Evolutionary conservation across 106 monocot species (phyloP).

Genomic region (Vanilla planifolia): DNA sequence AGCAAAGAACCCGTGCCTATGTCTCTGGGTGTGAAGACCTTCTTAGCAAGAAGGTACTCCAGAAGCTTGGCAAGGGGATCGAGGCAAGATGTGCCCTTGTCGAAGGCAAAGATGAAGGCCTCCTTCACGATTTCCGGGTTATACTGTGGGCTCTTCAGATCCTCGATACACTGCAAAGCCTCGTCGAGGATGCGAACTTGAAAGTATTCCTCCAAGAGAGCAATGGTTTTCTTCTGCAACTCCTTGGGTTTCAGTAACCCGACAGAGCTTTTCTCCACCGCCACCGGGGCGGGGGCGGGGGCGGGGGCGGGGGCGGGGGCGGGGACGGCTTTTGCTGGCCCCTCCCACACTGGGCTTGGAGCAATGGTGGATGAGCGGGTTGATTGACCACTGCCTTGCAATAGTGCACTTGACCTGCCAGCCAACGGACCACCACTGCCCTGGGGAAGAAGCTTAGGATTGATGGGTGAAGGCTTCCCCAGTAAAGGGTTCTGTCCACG

Average conservation of each 20-base stretch:
- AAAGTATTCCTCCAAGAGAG: constrained; percentile 88
- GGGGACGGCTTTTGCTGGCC: constrained; percentile 6
- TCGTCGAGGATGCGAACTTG: constrained; percentile 62
- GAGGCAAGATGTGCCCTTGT: constrained; percentile 36
- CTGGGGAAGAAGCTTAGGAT: constrained; percentile 59
- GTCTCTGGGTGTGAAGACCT: constrained; percentile 37
- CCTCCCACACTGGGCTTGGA: not conserved
- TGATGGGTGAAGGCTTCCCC: constrained; percentile 31
- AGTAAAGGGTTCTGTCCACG: constrained; percentile 17
- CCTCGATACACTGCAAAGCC: constrained; percentile 75
- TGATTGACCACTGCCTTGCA: constrained; percentile 34
- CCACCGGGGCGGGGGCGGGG: constrained; percentile 3
- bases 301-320: constrained; percentile 5
- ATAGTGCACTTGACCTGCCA: constrained; percentile 69
- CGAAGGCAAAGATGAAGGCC: constrained; percentile 62
- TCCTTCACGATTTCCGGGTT: constrained; percentile 87
- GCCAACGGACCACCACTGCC: constrained; percentile 50
- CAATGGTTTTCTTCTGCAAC: constrained; percentile 67
- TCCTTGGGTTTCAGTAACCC: constrained; percentile 19
- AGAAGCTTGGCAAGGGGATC: constrained; percentile 45
- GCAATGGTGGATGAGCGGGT: constrained; percentile 9
- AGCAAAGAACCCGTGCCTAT: constrained; percentile 57
- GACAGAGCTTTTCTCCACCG: constrained; percentile 19
- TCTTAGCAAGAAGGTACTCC: constrained; percentile 27
- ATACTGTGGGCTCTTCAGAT: constrained; percentile 69